Conservation (phyloP, 2,329 filamentous ascomycete genomes). For the Alternaria brassicicola region DNA sequence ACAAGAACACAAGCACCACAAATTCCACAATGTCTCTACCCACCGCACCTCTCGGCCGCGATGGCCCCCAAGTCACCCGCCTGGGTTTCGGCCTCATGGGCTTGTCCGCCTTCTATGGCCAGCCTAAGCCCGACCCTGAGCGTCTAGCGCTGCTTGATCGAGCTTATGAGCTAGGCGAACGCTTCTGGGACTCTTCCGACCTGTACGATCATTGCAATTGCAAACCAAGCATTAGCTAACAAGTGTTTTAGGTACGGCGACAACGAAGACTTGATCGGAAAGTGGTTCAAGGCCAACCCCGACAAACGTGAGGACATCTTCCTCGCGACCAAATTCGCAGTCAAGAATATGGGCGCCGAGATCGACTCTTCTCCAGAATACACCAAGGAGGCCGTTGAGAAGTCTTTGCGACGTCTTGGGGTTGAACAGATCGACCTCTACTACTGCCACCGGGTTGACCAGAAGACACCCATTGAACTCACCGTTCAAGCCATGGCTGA, state of each 20-base stretch:
- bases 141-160: conserved; percentile 60
- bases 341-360: conserved; percentile 49
- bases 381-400: conserved; percentile 47
- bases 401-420: conserved; percentile 50
- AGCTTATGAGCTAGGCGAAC: conserved; percentile 57
- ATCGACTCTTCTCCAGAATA: conserved; percentile 53
- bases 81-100: conserved; percentile 64
- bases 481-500: conserved; percentile 60
- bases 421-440: conserved; percentile 55
- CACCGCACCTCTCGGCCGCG: conserved; percentile 57
- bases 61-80: conserved; percentile 58
- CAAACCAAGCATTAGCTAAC: background rate
- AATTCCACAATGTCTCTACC: conserved; percentile 44
- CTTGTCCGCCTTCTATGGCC: conserved; percentile 54
- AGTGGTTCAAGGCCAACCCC: conserved; percentile 49
- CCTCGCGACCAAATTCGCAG: conserved; percentile 47
- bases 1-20: background rate
- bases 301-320: conserved; percentile 56
- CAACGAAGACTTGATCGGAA: conserved; percentile 44
- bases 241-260: conserved; percentile 31
- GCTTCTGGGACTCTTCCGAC: conserved; percentile 39
- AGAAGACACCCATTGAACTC: conserved; percentile 54
- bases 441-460: conserved; percentile 53
- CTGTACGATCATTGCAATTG: conserved; percentile 21
- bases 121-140: conserved; percentile 57